Percentiles rank a stretch among this genome's conserved stretches.
Conservation (phyloP, 345 rosid genomes). For the Eucalyptus melliodora region DNA sequence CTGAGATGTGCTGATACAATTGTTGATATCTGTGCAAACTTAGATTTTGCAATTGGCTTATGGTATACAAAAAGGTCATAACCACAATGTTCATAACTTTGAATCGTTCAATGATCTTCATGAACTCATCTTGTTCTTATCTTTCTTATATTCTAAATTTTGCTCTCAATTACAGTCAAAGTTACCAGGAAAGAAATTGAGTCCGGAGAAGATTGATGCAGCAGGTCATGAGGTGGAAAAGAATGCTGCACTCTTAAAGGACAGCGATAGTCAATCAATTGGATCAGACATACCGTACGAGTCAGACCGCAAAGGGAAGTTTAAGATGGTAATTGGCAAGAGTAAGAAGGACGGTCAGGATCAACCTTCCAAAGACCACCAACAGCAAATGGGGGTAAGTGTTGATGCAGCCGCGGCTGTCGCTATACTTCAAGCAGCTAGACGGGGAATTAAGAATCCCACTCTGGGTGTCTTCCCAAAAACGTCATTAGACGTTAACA, state of each 20-base stretch:
- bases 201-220: conserved; percentile 30
- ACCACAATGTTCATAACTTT: neutral
- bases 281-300: conserved; percentile 57
- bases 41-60: neutral
- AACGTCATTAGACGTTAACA: conserved; percentile 11
- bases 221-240: conserved; percentile 17
- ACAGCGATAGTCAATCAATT: conserved; percentile 14
- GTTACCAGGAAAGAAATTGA: conserved; percentile 17
- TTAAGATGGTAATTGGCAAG: conserved; percentile 63
- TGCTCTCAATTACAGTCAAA: conserved; percentile 32
- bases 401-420: conserved; percentile 80
- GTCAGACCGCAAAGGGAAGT: conserved; percentile 61
- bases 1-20: neutral
- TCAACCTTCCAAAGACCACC: conserved; percentile 32
- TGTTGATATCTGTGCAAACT: neutral
- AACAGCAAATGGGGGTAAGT: conserved; percentile 36
- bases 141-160: neutral
- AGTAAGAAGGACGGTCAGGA: conserved; percentile 53
- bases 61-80: neutral
- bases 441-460: conserved; percentile 76
- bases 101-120: neutral
- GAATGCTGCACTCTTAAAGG: conserved; percentile 24
- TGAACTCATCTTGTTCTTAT: neutral
- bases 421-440: conserved; percentile 92
- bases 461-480: conserved; percentile 36